Evolutionary conservation across 495 filamentous ascomycete genomes (phyloP), one percentile per base, ranked within the genome.

Genomic region (Xylaria sp.): DNA sequence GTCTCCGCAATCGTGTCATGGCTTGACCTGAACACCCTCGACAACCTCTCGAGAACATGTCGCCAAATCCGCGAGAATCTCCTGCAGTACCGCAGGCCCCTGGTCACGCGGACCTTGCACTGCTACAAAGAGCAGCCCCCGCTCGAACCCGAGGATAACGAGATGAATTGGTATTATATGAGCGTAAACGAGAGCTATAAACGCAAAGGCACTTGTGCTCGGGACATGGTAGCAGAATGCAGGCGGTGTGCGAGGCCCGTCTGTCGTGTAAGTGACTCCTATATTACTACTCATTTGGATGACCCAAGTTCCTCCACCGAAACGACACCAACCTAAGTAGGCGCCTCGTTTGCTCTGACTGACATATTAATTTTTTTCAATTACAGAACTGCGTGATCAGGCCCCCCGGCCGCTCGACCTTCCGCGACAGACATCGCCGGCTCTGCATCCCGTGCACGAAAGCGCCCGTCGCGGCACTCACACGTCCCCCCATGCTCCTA

Each of bases 141-240:
- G 52, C 75, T 84, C 71, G 80, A 84, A 61, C 79, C 84, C 67
- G 79, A 87, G 65, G 80, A 82, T 68, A 80, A 84, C 8, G 85
- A 85, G 5, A 76, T 77, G 52, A 84, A 86, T 75, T 85, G 83
- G 84, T 84, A 81, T 68, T 87, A 86, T 65, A 84, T 86, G 80
- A 80, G 84, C 61, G 46, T 66, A 8, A 79, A 82, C 52, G 78
- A 75, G 62, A 75, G 76, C 43, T 79, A 77, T 66, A 87, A 82
- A 63, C 91, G 91, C 53, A 93, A 92, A 78, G 88, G 91, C 15
- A 85, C 85, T 71, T 97, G 94, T 75, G 94, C 94, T 46, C 84
- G 92, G 41, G 94, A 97, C 79, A 86, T 96, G 88, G 94, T 97
- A 5, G 87, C 82, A 19, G 92, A 90, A 72, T 97, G 94, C 80